A percentile compares a stretch with the other conserved stretches of the same genome.
Conservation (phyloP, 2,329 filamentous ascomycete genomes). For the Stagonosporopsis chrysanthemi region DNA sequence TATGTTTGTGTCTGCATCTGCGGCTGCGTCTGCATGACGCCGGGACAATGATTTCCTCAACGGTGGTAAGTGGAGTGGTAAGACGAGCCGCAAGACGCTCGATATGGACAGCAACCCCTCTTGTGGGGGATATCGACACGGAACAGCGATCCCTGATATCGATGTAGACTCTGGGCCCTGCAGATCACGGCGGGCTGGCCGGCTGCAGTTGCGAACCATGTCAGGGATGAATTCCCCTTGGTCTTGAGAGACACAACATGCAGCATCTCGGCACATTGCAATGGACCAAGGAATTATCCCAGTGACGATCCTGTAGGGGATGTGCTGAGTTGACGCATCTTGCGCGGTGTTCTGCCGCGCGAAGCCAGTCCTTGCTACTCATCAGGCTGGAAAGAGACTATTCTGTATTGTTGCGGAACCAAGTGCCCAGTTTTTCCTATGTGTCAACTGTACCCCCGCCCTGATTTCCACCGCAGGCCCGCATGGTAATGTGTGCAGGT, state of each 20-base stretch:
- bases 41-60: not conserved
- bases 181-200: not conserved
- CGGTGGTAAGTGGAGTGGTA: not conserved
- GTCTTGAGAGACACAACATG: not conserved
- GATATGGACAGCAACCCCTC: not conserved
- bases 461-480: not conserved
- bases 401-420: not conserved
- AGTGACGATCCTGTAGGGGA: not conserved
- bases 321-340: not conserved
- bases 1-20: not conserved
- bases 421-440: not conserved
- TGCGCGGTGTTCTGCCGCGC: not conserved
- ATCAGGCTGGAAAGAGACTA: not conserved
- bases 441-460: not conserved
- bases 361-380: not conserved
- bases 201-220: not conserved
- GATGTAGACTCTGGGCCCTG: not conserved
- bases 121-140: not conserved
- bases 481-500: not conserved
- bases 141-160: not conserved
- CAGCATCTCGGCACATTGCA: slow-evolving; percentile 4
- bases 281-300: not conserved
- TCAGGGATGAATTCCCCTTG: not conserved
- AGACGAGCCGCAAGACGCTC: not conserved
- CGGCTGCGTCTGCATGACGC: not conserved